phyloP scores from a whole-genome alignment of 2,329 filamentous ascomycete genomes.

The Xylariaceae sp. region DNA sequence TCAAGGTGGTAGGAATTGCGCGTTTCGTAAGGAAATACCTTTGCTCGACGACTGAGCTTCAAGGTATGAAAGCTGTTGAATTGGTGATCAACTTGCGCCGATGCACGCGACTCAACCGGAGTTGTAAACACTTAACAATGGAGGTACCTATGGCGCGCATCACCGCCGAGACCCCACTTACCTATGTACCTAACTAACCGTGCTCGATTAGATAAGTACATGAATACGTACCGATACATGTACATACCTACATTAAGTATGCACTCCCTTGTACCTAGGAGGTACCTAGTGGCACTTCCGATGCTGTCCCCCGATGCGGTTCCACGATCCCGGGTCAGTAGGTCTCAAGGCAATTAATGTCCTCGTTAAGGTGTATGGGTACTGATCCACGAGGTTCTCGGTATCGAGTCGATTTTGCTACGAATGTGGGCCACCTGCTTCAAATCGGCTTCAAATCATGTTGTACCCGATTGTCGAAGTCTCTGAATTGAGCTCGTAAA shows the following conservation, averaged over 20 bases:
- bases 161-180: neutral
- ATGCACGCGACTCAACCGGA: constrained; percentile 3
- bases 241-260: too few relatives aligned
- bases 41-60: neutral
- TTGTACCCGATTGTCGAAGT: neutral
- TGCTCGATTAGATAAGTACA: too few relatives aligned
- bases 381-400: neutral
- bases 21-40: neutral
- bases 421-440: neutral
- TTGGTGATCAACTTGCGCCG: neutral
- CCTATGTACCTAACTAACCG: too few relatives aligned
- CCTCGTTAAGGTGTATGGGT: neutral
- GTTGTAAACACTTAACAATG: too few relatives aligned
- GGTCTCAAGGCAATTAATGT: neutral
- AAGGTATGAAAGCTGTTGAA: neutral
- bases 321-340: too few relatives aligned
- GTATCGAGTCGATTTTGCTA: constrained; percentile 7
- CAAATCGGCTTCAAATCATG: constrained; percentile 2
- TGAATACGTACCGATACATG: too few relatives aligned
- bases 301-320: too few relatives aligned
- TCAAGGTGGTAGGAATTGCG: neutral
- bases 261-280: too few relatives aligned
- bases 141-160: neutral
- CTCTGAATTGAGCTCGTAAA: neutral
- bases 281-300: too few relatives aligned